Conservation (phyloP, 306 rosid genomes). For the Rosa lucieae region DNA sequence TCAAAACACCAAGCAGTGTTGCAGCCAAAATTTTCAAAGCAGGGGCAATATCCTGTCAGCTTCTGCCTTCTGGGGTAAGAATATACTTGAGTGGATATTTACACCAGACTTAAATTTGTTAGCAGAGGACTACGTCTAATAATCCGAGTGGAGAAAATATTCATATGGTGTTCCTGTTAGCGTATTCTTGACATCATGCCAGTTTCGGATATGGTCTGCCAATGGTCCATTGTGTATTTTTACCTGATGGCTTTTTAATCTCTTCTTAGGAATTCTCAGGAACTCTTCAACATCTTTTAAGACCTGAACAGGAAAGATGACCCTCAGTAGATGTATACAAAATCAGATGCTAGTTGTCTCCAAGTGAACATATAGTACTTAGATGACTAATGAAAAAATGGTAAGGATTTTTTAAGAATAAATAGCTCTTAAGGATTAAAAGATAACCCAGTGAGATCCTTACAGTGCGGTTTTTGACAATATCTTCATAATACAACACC, state of each 20-base stretch:
- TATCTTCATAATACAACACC: slow-evolving; percentile 79
- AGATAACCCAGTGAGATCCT: slow-evolving; percentile 30
- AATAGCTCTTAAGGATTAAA: not conserved
- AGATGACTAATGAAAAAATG: not conserved
- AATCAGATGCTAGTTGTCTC: not conserved
- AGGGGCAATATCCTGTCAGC: slow-evolving; percentile 13
- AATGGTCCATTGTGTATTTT: slow-evolving; percentile 77
- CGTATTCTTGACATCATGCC: slow-evolving; percentile 76
- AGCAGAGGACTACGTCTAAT: slow-evolving; percentile 39
- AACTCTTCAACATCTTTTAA: slow-evolving; percentile 71
- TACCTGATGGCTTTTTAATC: slow-evolving; percentile 74
- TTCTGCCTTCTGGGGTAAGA: slow-evolving; percentile 34
- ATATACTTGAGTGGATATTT: slow-evolving; percentile 29
- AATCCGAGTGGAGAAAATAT: slow-evolving; percentile 66
- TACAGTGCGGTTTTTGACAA: slow-evolving; percentile 66
- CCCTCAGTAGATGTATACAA: not conserved
- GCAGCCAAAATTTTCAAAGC: slow-evolving; percentile 18
- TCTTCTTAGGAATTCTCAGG: slow-evolving; percentile 61
- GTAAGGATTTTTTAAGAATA: not conserved
- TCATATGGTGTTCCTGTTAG: slow-evolving; percentile 68
- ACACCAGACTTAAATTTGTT: slow-evolving; percentile 43
- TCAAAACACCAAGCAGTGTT: slow-evolving; percentile 22
- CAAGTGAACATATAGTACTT: not conserved
- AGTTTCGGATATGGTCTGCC: slow-evolving; percentile 71
- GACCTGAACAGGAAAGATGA: slow-evolving; percentile 42